Evolutionary conservation across 805 yeast genomes (phyloP), one percentile per base, ranked within the genome.

Genomic region (Candida sithepensis): DNA sequence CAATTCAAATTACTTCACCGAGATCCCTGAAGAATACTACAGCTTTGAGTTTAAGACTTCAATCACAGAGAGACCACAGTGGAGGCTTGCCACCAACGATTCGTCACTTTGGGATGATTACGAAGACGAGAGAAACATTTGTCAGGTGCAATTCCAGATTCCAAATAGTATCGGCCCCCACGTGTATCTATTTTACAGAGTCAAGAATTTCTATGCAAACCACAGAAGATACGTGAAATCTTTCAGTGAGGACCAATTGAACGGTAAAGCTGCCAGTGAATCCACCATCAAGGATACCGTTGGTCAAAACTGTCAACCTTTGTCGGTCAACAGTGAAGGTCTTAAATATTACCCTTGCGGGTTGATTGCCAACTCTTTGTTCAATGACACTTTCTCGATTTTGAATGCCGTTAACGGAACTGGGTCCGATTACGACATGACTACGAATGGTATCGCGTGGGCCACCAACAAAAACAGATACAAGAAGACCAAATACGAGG

Each of bases 201-300:
- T 92, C 56, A 88, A 96, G 42, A 85, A 87, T 64, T 94, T 92
- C 66, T 88, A 75, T 66, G 96, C 95, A 62, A 92, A 94, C 68
- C 99, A 92, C 70, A 81, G 99, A 53, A 85, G 95, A 56, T 94
- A 86, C 63, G 97, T 90, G n/a, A 82, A 81, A 56, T 85, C 96
- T 9, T 86, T 77, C 65, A 91, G 90, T 64, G 81, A 85, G 58
- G 77, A 77, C 47, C 99, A 92, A 67, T 61, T 92, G 43, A 81
- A 81, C 53, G 99, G 99, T 6, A 67, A 79, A 37, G 84, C 86
- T 2, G 81, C 87, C 2, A 57, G 77, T 1, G 70, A 70, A 1
- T 67, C 65, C 18, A 75, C 69, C 39, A 70, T 94, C 33, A 74
- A 73, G 23, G 81, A 77, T 54, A 77, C 79, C 41, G 69, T 66